Evolutionary conservation across 129 eudicot species (phyloP).

Genomic region (Chrysanthemum seticuspe): DNA sequence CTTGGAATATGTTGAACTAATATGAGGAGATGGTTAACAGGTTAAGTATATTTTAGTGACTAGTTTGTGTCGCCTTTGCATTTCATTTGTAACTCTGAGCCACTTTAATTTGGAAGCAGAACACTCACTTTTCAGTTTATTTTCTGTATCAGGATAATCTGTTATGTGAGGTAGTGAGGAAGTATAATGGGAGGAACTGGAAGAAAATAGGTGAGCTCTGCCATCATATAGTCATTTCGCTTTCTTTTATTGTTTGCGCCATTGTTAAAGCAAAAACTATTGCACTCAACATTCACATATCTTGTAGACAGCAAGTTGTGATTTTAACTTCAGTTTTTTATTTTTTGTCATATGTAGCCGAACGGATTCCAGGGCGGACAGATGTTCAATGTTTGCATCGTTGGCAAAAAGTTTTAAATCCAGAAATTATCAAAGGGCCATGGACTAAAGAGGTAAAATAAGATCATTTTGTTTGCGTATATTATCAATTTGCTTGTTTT

Average conservation of each 20-base stretch:
- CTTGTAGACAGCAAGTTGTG: neutral
- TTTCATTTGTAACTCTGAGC: conserved; percentile 4
- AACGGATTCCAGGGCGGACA: conserved; percentile 44
- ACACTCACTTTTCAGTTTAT: neutral
- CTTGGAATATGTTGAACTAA: neutral
- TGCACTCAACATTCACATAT: neutral
- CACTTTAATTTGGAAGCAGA: conserved; percentile 4
- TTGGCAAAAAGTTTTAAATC: conserved; percentile 76
- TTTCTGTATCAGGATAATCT: conserved; percentile 36
- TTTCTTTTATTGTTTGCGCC: neutral
- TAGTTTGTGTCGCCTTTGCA: no score
- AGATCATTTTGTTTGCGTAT: neutral
- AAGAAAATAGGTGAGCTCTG: conserved; percentile 47
- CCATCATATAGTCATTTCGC: neutral
- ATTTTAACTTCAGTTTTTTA: neutral
- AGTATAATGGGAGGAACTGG: conserved; percentile 45
- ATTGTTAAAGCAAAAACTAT: neutral
- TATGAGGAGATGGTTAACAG: neutral
- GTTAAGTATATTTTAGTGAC: neutral
- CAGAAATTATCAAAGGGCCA: conserved; percentile 58
- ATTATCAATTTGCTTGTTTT: neutral
- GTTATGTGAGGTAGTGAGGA: conserved; percentile 43
- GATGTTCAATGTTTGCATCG: conserved; percentile 70
- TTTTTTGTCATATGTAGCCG: conserved; percentile 43
- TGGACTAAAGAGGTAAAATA: conserved; percentile 64